These are phyloP conservation scores for Hibiscus trionum DNA, from an alignment of 345 rosid species.

Conservation along the genomic window DNA sequence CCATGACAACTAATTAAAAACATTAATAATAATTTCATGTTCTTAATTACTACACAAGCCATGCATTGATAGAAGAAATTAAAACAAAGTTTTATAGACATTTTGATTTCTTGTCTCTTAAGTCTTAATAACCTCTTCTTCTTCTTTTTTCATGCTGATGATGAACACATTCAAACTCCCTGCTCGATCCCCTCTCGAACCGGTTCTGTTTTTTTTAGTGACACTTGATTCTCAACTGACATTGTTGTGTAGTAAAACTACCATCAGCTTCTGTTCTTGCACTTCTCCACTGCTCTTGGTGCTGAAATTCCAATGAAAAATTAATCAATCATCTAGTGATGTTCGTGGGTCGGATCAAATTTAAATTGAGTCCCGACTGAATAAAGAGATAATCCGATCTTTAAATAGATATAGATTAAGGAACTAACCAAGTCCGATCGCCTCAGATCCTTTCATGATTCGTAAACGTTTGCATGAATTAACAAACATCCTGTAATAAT, in stretches of 20 bases:
- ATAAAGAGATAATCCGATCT: neutral
- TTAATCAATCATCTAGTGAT: neutral
- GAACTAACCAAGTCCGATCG: constrained; percentile 72
- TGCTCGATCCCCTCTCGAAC: constrained; percentile 37
- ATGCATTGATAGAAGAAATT: neutral
- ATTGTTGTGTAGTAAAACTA: neutral
- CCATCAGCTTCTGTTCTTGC: constrained; percentile 72
- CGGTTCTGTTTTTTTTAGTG: constrained; percentile 10
- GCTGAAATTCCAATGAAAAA: constrained; percentile 31
- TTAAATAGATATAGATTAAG: neutral
- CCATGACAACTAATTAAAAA: constrained; percentile 7
- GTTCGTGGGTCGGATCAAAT: no score
- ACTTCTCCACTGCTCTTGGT: constrained; percentile 67
- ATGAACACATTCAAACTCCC: constrained; percentile 38
- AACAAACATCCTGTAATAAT: constrained; percentile 52
- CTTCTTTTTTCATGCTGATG: neutral
- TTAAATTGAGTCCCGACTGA: no score
- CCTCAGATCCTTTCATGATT: constrained; percentile 81
- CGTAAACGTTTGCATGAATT: constrained; percentile 69
- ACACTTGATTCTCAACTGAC: neutral
- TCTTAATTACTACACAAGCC: constrained; percentile 8
- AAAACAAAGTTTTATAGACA: constrained; percentile 13
- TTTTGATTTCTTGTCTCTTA: constrained; percentile 7
- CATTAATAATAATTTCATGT: constrained; percentile 5
- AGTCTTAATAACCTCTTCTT: neutral